Base-by-base conservation (phyloP, 768 basidiomycete genomes). In the Lyophyllum shimeji region DNA sequence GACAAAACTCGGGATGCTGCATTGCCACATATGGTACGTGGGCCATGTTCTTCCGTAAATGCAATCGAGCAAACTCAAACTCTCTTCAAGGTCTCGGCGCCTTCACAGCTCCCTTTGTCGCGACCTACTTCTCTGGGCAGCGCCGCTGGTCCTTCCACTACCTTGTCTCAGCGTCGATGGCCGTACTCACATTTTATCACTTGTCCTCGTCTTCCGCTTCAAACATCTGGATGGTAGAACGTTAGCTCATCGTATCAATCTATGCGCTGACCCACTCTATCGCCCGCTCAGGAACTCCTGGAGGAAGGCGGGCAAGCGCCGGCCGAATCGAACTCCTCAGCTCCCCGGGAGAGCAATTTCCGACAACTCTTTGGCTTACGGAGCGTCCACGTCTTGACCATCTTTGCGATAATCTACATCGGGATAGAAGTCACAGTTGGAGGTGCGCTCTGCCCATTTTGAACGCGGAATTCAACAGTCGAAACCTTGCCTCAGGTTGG, bases 61-160 rank as follows among this genome's bases (percentile, higher is more conserved):
- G 15, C 7, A 27, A 24, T 8, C 27, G n/a, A 25, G 20, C 7
- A 15, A 9, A 29, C 29, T 9, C 4, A 29, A 9, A 5, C 29
- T 37, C 42, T 24, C 18, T 24, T 42, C 46, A 44, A 67, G 66
- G 74, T 42, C 55, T 69, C n/a, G 83, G 84, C 0, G 82, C 83
- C 8, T 64, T 85, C 13, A 64, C 72, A 12, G 71, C 86, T 0
- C 89, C 89, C 0, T 74, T 89, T 21, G 75, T 83, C 0, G 77
- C 89, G 0, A 91, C 89, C 0, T 80, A 84, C 49, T 90, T 90
- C 58, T 74, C 83, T 2, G 72, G 75, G 33, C 56, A 74, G 31
- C 62, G 57, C 0, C 71, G 71, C 44, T 89, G 87, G 86, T 83
- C 81, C 2, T 82, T 83, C 59, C 82, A 87, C 63, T 89, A 83